These are phyloP conservation scores for Linnemannia exigua DNA, from an alignment of 192 early-diverging fungal genomes.

Conservation along the genomic window DNA sequence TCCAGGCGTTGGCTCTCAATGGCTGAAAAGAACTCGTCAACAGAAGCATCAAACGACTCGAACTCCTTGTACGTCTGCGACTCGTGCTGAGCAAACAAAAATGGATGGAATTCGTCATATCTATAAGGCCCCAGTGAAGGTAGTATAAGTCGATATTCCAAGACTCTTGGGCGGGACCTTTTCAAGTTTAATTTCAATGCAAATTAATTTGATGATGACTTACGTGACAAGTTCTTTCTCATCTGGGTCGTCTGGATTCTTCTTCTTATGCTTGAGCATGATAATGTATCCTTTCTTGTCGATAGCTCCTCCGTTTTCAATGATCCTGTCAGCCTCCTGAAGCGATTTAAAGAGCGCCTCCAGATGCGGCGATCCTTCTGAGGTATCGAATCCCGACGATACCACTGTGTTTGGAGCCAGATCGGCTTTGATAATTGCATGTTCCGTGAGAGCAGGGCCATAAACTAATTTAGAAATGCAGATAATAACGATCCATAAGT, in stretches of 20 bases:
- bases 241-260: conserved; percentile 50
- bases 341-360: conserved; percentile 75
- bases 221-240: conserved; percentile 58
- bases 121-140: conserved; percentile 23
- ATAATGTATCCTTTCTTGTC: conserved; percentile 73
- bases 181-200: not conserved
- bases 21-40: conserved; percentile 94
- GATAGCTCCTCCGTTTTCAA: conserved; percentile 59
- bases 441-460: conserved; percentile 91
- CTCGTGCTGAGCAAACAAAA: conserved; percentile 75
- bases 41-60: conserved; percentile 83
- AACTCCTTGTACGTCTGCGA: conserved; percentile 70
- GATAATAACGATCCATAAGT: not conserved
- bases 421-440: conserved; percentile 76
- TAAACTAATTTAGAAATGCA: conserved; percentile 65
- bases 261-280: conserved; percentile 60
- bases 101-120: conserved; percentile 82
- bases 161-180: not conserved
- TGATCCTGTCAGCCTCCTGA: conserved; percentile 78
- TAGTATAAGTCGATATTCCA: not conserved
- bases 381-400: conserved; percentile 70
- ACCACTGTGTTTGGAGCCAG: conserved; percentile 75
- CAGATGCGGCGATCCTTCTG: conserved; percentile 71
- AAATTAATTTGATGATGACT: not conserved
- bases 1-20: conserved; percentile 89